Evolutionary conservation across 805 yeast genomes (phyloP).

Genomic region (Candida cerambycidarum): DNA sequence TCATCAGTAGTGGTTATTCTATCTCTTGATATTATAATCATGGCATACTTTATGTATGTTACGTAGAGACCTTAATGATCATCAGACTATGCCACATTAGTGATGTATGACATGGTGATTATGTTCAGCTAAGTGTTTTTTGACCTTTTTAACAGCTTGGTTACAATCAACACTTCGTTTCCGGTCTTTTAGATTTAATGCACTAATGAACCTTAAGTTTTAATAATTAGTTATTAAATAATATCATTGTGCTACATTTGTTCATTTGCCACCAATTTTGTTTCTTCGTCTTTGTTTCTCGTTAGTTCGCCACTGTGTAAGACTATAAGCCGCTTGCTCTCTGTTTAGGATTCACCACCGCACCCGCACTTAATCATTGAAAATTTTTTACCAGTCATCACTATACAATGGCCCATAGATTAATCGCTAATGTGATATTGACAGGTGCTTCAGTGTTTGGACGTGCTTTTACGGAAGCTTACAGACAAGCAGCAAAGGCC

Average conservation of each 20-base stretch:
- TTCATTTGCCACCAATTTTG: conserved; percentile 1
- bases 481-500: conserved; percentile 93
- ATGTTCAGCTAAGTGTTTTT: conserved; percentile 61
- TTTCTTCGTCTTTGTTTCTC: not conserved
- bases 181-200: conserved; percentile 65
- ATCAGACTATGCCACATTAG: conserved; percentile 43
- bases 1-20: conserved; percentile 85
- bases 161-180: conserved; percentile 73
- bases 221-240: conserved; percentile 40
- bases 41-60: conserved; percentile 28
- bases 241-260: conserved; percentile 54
- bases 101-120: conserved; percentile 42
- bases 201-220: conserved; percentile 23
- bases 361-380: conserved; percentile 3
- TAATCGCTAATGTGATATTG: conserved; percentile 81
- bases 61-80: conserved; percentile 42
- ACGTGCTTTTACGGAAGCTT: conserved; percentile 94
- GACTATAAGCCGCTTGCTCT: too few species aligned
- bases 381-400: conserved; percentile 9
- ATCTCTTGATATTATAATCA: conserved; percentile 62
- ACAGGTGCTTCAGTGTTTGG: conserved; percentile 97
- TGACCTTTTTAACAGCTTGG: conserved; percentile 75
- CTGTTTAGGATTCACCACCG: not conserved
- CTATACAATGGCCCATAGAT: conserved; percentile 77
- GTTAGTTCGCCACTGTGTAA: too few species aligned